Percentiles rank a stretch among this genome's conserved stretches.
These are phyloP conservation scores for Bolboschoenoplectus hybrid DNA, from an alignment of 202 grass and related monocot genomes.

Conservation along the genomic window DNA sequence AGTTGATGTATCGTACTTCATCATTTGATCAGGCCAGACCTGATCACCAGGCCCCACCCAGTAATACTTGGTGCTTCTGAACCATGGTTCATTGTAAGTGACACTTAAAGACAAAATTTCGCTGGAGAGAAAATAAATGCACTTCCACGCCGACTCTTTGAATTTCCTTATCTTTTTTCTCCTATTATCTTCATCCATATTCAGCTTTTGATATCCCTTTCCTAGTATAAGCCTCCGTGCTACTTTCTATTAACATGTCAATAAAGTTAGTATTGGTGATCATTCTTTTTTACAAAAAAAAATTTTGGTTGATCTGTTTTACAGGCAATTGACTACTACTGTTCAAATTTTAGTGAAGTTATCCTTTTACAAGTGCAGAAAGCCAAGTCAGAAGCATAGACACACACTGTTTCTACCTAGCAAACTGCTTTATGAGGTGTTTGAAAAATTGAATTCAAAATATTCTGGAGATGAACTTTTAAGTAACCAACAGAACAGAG, in stretches of 20 bases:
- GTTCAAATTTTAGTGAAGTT: conserved; percentile 28
- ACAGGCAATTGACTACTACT: conserved; percentile 8
- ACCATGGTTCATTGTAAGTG: conserved; percentile 79
- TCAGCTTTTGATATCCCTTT: conserved; percentile 62
- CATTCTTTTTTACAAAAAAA: conserved; percentile 33
- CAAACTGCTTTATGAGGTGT: conserved; percentile 10
- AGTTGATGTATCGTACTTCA: conserved; percentile 57
- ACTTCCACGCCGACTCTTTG: conserved; percentile 98
- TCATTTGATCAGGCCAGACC: conserved; percentile 96
- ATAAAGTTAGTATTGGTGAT: conserved; percentile 36
- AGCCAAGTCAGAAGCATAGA: not conserved
- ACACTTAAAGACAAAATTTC: conserved; percentile 77
- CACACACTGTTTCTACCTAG: not conserved
- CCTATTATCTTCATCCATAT: conserved; percentile 54
- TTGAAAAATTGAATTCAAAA: not conserved
- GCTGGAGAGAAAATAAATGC: conserved; percentile 76
- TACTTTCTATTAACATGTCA: conserved; percentile 51
- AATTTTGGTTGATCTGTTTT: conserved; percentile 16
- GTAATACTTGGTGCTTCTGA: conserved; percentile 73
- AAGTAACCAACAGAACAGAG: conserved; percentile 7
- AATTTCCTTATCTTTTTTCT: conserved; percentile 86
- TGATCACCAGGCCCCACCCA: conserved; percentile 94
- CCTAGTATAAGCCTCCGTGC: conserved; percentile 63
- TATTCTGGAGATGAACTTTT: not conserved
- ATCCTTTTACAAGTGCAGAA: conserved; percentile 31